Base-by-base conservation (phyloP, 495 filamentous ascomycete genomes). In the Platismatia glauca region DNA sequence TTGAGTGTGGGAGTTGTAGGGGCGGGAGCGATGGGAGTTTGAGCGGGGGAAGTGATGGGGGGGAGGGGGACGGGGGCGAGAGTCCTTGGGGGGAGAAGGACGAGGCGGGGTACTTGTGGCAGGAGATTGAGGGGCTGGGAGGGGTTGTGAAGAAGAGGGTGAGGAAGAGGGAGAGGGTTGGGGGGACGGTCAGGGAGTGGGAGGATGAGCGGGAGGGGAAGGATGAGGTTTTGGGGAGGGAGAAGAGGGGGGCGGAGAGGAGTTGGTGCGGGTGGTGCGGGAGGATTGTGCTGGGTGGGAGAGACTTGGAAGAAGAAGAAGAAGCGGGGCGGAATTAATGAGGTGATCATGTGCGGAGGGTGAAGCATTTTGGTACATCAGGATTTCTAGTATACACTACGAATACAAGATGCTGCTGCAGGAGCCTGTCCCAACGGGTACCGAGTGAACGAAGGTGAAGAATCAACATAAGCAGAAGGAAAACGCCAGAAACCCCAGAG, bases 101-200 rank as follows among this genome's bases (percentile, higher is more conserved):
- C 35, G 79, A 82, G 5, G 71, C 82, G 3, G 90, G 91, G 22
- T 95, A 95, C 70, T 82, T 82, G 65, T 77, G 85, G 34, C 89
- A 93, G 70, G 91, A 96, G 73, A 85, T 95, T 65, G 89, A 94
- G 68, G 91, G 91, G 6, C 83, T 96, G 38, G 91, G 91, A 18
- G 91, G 91, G 0, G 78, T 84, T 13, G 82, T 95, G 55, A 95
- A 93, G 79, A 87, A 85, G 62, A 61, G 35, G 27, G 38, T 55
- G 9, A 87, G 89, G 72, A 85, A 86, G 66, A 83, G 86, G 68
- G 83, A 92, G 18, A 77, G 79, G 62, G 83, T 96, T 2, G 91
- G 91, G 18, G 87, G 87, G 24, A 90, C 86, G 63, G 91, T 95
- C 38, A 84, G 83, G 59, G 88, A 93, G 69, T 88, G 84, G 73